Evolutionary conservation across 768 basidiomycete genomes (phyloP).

Genomic region (Pleurotus djamor): DNA sequence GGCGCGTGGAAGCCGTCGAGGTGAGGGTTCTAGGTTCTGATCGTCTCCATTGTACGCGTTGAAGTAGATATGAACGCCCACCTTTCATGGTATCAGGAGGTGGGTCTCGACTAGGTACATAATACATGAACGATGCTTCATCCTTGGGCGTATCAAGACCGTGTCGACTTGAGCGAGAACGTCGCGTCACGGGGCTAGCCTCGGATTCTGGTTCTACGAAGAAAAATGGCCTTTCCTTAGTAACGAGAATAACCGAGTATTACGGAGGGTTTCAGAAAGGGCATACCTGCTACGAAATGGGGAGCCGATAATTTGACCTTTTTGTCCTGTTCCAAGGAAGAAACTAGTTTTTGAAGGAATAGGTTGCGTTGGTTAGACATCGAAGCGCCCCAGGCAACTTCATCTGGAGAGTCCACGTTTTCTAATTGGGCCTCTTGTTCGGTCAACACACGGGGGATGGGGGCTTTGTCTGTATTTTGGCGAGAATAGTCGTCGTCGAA

Average conservation of each 20-base stretch:
- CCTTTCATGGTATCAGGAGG: constrained; percentile 17
- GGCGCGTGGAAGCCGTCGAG: constrained; percentile 9
- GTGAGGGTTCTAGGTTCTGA: constrained; percentile 7
- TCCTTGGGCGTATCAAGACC: constrained; percentile 32
- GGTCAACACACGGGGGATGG: constrained; percentile 53
- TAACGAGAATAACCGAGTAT: neutral
- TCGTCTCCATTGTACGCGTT: neutral
- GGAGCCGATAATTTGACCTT: constrained; percentile 38
- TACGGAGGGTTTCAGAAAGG: neutral
- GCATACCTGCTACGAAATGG: constrained; percentile 45
- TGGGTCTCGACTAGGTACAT: constrained; percentile 40
- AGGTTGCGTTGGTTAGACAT: constrained; percentile 73
- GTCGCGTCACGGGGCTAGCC: constrained; percentile 21
- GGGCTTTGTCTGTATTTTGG: constrained; percentile 58
- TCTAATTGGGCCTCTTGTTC: constrained; percentile 56
- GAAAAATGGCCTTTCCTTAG: neutral
- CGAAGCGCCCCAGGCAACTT: constrained; percentile 71
- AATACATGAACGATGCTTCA: constrained; percentile 47
- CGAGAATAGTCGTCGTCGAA: constrained; percentile 69
- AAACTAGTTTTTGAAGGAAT: constrained; percentile 70
- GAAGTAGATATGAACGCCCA: neutral
- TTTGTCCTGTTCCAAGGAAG: constrained; percentile 50
- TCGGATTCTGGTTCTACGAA: constrained; percentile 21
- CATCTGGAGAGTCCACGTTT: constrained; percentile 78
- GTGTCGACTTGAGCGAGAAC: constrained; percentile 31